A percentile compares a stretch with the other conserved stretches of the same genome.
phyloP scores from a whole-genome alignment of 345 rosid genomes.

The Syzygium grande region DNA sequence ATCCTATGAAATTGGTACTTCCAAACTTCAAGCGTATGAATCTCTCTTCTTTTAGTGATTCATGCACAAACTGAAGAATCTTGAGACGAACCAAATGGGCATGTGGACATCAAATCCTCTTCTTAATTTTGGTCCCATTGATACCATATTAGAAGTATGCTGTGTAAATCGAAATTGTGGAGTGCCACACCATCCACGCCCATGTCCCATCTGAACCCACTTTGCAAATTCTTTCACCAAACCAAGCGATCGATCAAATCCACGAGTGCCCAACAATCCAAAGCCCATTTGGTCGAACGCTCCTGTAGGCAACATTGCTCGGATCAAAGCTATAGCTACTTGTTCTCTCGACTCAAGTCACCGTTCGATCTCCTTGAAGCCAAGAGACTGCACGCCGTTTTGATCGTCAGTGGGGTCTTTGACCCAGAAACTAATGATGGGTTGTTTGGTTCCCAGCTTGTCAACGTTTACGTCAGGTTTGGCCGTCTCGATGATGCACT shows the following conservation, averaged over 20 bases:
- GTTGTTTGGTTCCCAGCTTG: conserved; percentile 24
- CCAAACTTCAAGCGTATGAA: neutral
- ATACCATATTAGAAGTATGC: neutral
- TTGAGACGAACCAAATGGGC: neutral
- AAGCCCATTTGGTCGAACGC: neutral
- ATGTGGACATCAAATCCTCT: neutral
- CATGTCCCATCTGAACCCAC: neutral
- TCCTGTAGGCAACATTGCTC: neutral
- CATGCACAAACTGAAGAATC: neutral
- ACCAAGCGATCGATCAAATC: neutral
- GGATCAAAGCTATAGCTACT: neutral
- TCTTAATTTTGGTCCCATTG: neutral
- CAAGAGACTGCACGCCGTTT: conserved; percentile 12
- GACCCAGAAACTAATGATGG: neutral
- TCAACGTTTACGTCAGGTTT: conserved; percentile 12
- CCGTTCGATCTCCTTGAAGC: conserved; percentile 16
- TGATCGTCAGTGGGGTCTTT: conserved; percentile 17
- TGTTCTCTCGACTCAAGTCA: conserved; percentile 17
- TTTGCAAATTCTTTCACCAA: neutral
- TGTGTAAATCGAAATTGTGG: neutral
- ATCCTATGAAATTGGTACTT: neutral
- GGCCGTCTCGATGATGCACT: conserved; percentile 15
- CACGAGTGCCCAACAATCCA: neutral
- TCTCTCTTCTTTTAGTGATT: neutral
- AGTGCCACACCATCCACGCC: neutral